Conservation (phyloP, 169 alveolate genomes). For the Babesia ovata region DNA sequence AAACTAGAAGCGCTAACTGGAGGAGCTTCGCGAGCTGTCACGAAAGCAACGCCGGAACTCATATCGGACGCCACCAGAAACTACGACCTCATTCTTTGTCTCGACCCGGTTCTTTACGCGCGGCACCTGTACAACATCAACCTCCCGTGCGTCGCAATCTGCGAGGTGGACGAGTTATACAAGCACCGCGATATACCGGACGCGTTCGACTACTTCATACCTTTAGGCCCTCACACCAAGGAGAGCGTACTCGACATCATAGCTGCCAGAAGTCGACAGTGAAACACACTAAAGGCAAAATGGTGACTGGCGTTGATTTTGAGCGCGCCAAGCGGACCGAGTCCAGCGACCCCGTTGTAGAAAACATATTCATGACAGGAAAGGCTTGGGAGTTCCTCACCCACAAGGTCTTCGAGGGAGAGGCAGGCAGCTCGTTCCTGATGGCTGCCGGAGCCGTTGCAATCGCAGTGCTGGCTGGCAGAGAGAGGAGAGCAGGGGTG, state of each 20-base stretch:
- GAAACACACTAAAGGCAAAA: background rate
- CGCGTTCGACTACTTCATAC: constrained; percentile 76
- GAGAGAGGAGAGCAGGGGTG: constrained; percentile 63
- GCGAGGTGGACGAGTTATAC: constrained; percentile 66
- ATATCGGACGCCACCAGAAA: constrained; percentile 67
- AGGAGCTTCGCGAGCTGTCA: constrained; percentile 13
- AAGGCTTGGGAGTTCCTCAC: constrained; percentile 72
- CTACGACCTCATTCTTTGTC: constrained; percentile 73
- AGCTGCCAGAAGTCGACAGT: constrained; percentile 18
- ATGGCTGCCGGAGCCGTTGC: constrained; percentile 65
- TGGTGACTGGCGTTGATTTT: constrained; percentile 56
- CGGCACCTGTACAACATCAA: constrained; percentile 68
- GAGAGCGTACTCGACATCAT: constrained; percentile 47
- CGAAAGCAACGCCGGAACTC: constrained; percentile 53
- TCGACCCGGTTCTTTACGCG: constrained; percentile 74
- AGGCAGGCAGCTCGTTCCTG: constrained; percentile 70
- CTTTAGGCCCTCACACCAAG: constrained; percentile 56
- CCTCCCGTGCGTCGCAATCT: constrained; percentile 74
- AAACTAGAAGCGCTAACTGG: constrained; percentile 46
- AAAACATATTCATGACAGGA: constrained; percentile 62
- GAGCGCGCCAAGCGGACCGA: constrained; percentile 48
- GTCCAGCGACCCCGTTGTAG: constrained; percentile 58
- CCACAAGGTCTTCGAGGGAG: constrained; percentile 65
- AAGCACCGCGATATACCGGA: constrained; percentile 69
- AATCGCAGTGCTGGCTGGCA: constrained; percentile 65